Conservation (phyloP, 306 rosid genomes). For the Hippophae tibetana region DNA sequence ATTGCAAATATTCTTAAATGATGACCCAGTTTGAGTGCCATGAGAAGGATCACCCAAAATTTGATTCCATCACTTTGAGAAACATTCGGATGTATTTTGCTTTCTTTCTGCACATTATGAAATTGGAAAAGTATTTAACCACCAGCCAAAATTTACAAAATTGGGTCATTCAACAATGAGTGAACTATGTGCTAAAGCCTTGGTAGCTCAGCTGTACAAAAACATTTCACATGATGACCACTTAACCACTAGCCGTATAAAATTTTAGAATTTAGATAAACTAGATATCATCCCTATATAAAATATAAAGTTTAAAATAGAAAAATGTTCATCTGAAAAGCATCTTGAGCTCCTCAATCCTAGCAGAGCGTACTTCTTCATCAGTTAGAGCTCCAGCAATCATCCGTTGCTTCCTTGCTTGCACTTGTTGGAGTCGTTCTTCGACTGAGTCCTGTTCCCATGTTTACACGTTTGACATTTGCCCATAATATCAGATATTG, state of each 20-base stretch:
- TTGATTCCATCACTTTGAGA: too few relatives aligned
- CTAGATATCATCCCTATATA: not conserved
- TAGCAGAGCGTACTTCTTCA: constrained; percentile 58
- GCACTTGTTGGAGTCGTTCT: constrained; percentile 64
- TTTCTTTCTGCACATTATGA: too few relatives aligned
- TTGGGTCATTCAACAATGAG: not conserved
- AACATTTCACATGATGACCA: not conserved
- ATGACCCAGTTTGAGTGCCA: too few relatives aligned
- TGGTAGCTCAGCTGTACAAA: constrained; percentile 1
- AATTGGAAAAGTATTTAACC: too few relatives aligned
- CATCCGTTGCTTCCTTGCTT: constrained; percentile 65
- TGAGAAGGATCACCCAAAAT: too few relatives aligned
- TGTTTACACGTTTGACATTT: not conserved
- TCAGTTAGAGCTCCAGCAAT: constrained; percentile 73
- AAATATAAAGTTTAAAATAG: too few relatives aligned
- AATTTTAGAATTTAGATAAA: not conserved
- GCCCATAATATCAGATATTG: not conserved
- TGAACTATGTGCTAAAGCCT: not conserved
- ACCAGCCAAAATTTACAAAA: constrained; percentile 9
- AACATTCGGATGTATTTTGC: too few relatives aligned
- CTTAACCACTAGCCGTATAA: constrained; percentile 4
- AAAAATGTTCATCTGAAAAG: constrained; percentile 40
- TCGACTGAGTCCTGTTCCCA: constrained; percentile 53
- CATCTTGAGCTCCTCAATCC: constrained; percentile 74
- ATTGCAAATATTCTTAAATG: too few relatives aligned